Evolutionary conservation across 2,329 filamentous ascomycete genomes (phyloP).

Genomic region (Colletotrichum sp.): DNA sequence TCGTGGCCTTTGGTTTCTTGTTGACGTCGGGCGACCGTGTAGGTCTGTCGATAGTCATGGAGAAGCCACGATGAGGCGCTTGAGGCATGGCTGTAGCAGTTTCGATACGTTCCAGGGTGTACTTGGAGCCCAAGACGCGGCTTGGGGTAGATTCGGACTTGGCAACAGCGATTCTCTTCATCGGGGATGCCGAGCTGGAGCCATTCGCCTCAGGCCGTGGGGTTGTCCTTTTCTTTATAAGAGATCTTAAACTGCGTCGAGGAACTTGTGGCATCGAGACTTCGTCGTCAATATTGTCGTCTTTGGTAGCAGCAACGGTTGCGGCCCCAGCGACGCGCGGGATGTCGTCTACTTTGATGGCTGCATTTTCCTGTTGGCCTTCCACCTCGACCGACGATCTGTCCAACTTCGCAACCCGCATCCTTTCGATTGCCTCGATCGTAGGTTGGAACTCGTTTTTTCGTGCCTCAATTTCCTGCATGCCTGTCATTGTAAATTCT

Average conservation of each 20-base stretch:
- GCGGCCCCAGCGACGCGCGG: too few species aligned
- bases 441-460: background rate
- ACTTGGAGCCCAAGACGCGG: background rate
- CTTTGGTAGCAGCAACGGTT: too few species aligned
- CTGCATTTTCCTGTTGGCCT: background rate
- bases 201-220: too few species aligned
- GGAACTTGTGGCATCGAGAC: too few species aligned
- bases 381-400: background rate
- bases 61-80: background rate
- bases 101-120: background rate
- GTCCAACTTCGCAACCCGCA: background rate
- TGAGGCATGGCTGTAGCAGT: background rate
- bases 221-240: too few species aligned
- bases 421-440: background rate
- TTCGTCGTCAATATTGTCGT: too few species aligned
- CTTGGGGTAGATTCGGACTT: background rate
- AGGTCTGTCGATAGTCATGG: background rate
- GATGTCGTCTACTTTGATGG: too few species aligned
- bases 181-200: background rate
- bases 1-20: background rate
- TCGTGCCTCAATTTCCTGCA: background rate
- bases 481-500: background rate
- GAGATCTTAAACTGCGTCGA: too few species aligned
- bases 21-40: background rate
- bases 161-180: background rate